Base-by-base conservation (phyloP, 345 rosid genomes). In the Noccaea caerulescens region DNA sequence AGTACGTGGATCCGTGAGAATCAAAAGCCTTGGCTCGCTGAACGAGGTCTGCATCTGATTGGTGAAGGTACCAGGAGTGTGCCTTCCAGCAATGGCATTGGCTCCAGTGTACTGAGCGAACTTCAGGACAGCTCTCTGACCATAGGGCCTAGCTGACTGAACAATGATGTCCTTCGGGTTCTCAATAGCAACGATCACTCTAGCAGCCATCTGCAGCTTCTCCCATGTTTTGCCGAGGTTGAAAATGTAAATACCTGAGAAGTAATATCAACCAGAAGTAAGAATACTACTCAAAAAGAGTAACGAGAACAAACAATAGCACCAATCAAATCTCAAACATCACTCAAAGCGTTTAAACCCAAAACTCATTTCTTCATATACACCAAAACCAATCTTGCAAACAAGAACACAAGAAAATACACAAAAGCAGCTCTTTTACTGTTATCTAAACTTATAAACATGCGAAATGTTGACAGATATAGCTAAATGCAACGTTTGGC, bases 51-150 rank as follows among this genome's bases (percentile, higher is more conserved):
- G 98, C 54, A 91, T 79, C 72, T 93, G 97, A 75, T 91, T 93
- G 51, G 98, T 93, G 67, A 93, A 93, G 16, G 98, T 93, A 85
- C 97, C 98, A 10, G 98, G 98, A 45, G 98, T 93, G 77, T 93
- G 98, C 81, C 98, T 88, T 41, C 98, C 98, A 60, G 98, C 98
- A 80, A 93, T 90, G 1, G 98, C 98, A 61, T 93, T 87, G n/a
- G 87, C 88, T 59, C 96, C 93, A n/a, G 97, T 91, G 86, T 88
- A 83, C 23, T 93, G 96, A 0, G 98, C 96, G 66, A 93, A 93
- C 82, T 91, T 93, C 52, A 93, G 43, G 0, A 93, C 97, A 64
- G 98, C 98, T 56, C 97, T 85, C 84, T 93, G 98, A 61, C 98
- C 98, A 75, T 93, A 93, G 0, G 98, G 98, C 77, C 98, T 86